These are phyloP conservation scores for Gilbertella persicaria DNA, from an alignment of 371 early-diverging fungal genomes.

Conservation along the genomic window DNA sequence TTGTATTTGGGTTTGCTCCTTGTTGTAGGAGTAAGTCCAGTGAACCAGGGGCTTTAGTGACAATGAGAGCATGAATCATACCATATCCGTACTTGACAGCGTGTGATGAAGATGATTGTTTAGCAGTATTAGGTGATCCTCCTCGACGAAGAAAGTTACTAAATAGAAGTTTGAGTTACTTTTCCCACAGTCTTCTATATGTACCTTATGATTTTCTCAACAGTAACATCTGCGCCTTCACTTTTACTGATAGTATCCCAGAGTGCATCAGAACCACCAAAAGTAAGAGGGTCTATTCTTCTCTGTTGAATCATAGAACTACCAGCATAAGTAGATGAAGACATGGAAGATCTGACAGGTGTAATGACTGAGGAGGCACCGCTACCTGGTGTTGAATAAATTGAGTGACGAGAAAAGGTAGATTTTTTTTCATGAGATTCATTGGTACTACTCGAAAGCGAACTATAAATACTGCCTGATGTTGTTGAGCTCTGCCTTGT, in stretches of 20 bases:
- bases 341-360: constrained; percentile 26
- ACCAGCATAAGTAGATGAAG: constrained; percentile 23
- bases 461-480: constrained; percentile 21
- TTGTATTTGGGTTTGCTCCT: constrained; percentile 47
- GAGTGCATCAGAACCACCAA: constrained; percentile 49
- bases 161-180: background rate
- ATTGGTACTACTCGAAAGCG: constrained; percentile 16
- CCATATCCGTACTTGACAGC: constrained; percentile 48
- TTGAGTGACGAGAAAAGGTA: constrained; percentile 16
- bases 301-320: constrained; percentile 34
- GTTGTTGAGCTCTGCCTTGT: constrained; percentile 19
- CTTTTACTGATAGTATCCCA: constrained; percentile 45
- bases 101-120: constrained; percentile 31
- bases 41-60: constrained; percentile 33
- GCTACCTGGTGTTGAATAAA: constrained; percentile 23
- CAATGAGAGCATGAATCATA: constrained; percentile 49
- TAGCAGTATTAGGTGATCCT: constrained; percentile 53
- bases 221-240: constrained; percentile 39
- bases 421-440: background rate
- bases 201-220: constrained; percentile 48
- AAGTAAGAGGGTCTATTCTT: constrained; percentile 38
- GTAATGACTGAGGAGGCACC: constrained; percentile 23
- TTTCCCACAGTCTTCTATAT: background rate
- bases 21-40: constrained; percentile 43
- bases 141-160: constrained; percentile 47